These are phyloP conservation scores for Rachicladosporium sp. DNA, from an alignment of 2,329 filamentous ascomycete species.

Conservation along the genomic window DNA sequence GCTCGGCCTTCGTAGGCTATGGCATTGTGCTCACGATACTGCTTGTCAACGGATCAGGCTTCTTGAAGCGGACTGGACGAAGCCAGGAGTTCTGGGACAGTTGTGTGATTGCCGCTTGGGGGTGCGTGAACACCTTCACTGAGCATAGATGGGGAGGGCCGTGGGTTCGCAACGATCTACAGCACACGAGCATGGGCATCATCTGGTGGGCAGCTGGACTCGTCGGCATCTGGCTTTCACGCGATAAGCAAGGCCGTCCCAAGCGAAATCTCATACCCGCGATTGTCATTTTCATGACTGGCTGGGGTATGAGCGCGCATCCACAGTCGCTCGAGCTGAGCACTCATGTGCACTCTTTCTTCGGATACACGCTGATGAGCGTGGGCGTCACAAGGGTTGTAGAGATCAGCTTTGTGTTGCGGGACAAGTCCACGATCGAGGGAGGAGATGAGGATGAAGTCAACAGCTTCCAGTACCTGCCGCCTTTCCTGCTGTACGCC, in stretches of 20 bases:
- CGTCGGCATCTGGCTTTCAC: slow-evolving; percentile 82
- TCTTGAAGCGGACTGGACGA: slow-evolving; percentile 68
- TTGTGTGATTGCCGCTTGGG: slow-evolving; percentile 82
- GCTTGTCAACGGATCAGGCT: slow-evolving; percentile 75
- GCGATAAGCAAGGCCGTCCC: slow-evolving; percentile 67
- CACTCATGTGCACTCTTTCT: slow-evolving; percentile 75
- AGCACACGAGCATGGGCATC: slow-evolving; percentile 97
- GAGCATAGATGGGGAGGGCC: slow-evolving; percentile 84
- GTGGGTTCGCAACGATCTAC: slow-evolving; percentile 89
- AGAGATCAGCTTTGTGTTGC: slow-evolving; percentile 79
- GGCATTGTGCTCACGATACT: slow-evolving; percentile 78
- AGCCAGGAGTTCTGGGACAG: slow-evolving; percentile 98
- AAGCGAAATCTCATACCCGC: slow-evolving; percentile 88
- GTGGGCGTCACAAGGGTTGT: slow-evolving; percentile 75
- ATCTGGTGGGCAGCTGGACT: slow-evolving; percentile 96
- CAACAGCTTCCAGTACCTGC: slow-evolving; percentile 39
- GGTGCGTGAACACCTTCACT: slow-evolving; percentile 94
- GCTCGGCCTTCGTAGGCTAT: slow-evolving; percentile 88
- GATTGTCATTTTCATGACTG: slow-evolving; percentile 82
- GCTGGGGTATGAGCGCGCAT: slow-evolving; percentile 90
- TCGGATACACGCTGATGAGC: slow-evolving; percentile 91
- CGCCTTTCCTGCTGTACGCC: slow-evolving; percentile 58
- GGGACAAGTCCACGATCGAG: slow-evolving; percentile 45
- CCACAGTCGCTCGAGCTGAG: slow-evolving; percentile 74
- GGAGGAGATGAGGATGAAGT: slow-evolving; percentile 23